Evolutionary conservation across 768 basidiomycete genomes (phyloP), one percentile per base, ranked within the genome.

Genomic region (Termitomyces titanicus): DNA sequence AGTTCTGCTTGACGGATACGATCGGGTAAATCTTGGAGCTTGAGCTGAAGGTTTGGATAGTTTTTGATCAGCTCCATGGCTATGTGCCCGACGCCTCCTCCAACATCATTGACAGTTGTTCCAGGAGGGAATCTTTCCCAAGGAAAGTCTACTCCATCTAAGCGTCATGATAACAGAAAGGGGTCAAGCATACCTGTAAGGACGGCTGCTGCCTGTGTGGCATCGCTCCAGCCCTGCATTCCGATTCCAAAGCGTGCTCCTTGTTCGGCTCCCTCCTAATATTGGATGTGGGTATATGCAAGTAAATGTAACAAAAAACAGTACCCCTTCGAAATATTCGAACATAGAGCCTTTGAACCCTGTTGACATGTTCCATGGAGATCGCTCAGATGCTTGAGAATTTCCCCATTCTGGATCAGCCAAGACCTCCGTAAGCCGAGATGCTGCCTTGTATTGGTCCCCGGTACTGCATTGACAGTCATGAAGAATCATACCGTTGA

Each of bases 71-170:
- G 64, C 9, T 58, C 55, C 39, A 78, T 63, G 2, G 69, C 62
- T 22, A 69, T 63, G 42, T 68, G 60, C 1, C 78, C 78, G 40
- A 70, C 66, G 9, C 72, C 70, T 4, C 74, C 72, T 12, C 73
- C 76, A n/a, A 77, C 65, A 60, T 78, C 76, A 49, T 73, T 73
- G 12, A 78, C 64, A 5, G 62, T 60, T 5, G 70, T 60, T 10
- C 65, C 68, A 3, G 29, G 7, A 12, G 64, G 54, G 2, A 74
- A 58, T n/a, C 61, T 44, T 0, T 58, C 63, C 76, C 75, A 79
- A 13, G 71, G 66, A 45, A 66, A 75, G 1, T 62, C 75, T 75
- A 42, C 29, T 42, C 35, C 6, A 53, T 27, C 1, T 11, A 49
- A 22, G 18, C 43, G 29, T 9, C 27, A 34, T 33, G 1, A 46